Evolutionary conservation across 345 rosid species (phyloP), one percentile per base, ranked within the genome.

Genomic region (Euphorbia tirucalli): DNA sequence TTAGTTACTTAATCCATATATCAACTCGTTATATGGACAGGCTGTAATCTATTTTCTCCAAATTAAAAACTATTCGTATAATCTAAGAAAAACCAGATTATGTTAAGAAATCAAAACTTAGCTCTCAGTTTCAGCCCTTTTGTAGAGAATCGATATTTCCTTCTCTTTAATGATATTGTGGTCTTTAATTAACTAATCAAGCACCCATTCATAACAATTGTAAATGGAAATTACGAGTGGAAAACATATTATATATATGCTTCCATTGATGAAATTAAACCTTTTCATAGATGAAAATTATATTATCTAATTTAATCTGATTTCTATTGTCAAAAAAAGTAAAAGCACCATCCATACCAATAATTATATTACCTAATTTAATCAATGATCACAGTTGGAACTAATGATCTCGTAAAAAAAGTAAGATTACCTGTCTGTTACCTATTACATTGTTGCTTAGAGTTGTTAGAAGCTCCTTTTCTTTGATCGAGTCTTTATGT

Each of bases 21-120:
- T 49, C 21, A 19, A 65, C 84, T 78, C 75, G 27, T 61, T 72
- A 69, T 72, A 55, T 72, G 74, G 61, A 35, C 54, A 2, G 25
- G 65, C 19, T 61, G 22, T 24, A 35, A 22, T n/a, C 49, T 25
- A 54, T 54, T 28, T 35, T 68, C 24, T 21, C 24, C 4, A 35
- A 2, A 59, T 25, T 43, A 25, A 4, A 22, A 25, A 37, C 27
- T 41, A 22, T 13, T 21, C 28, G 27, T 31, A 6, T 31, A 32
- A 18, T 35, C 22, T 39, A 48, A 35, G 43, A 61, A 61, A 62
- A 13, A 3, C 41, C 11, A 43, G 10, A 21, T 69, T 64, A 32
- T 60, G 25, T 61, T 2, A 58, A 50, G 63, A 0, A 71, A 54
- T 32, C 37, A 44, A 60, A 66, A 67, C 64, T 58, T 71, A 1